These are phyloP conservation scores for Melampsora abietis-canadensis DNA, from an alignment of 1,284 basidiomycete species.

Conservation along the genomic window DNA sequence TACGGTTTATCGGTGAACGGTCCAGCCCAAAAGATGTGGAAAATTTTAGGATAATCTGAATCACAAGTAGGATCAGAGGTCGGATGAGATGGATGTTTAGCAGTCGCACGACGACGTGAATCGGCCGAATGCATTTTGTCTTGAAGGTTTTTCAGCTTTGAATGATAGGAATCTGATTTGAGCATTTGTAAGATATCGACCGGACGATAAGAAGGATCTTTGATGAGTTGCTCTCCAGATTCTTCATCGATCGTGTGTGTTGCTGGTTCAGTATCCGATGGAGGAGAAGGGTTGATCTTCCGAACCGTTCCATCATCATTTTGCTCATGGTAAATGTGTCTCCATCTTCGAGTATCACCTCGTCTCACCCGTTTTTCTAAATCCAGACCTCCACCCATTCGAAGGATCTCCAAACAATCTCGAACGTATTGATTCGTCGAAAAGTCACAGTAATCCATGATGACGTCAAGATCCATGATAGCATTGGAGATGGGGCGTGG, in stretches of 20 bases:
- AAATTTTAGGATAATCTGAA: constrained; percentile 66
- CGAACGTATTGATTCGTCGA: constrained; percentile 69
- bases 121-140: constrained; percentile 23
- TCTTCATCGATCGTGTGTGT: constrained; percentile 42
- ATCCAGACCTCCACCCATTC: constrained; percentile 66
- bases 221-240: constrained; percentile 45
- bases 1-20: constrained; percentile 81
- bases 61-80: constrained; percentile 61
- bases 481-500: constrained; percentile 76
- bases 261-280: constrained; percentile 44
- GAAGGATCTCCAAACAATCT: constrained; percentile 70
- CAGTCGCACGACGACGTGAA: constrained; percentile 45
- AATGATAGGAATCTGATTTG: constrained; percentile 42
- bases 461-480: constrained; percentile 76
- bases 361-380: constrained; percentile 62
- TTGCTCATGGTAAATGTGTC: constrained; percentile 65
- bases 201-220: constrained; percentile 48
- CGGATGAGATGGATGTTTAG: constrained; percentile 52
- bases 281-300: constrained; percentile 50
- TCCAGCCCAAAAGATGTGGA: constrained; percentile 83
- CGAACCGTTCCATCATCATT: constrained; percentile 56
- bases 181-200: constrained; percentile 45
- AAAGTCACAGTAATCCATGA: constrained; percentile 87
- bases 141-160: constrained; percentile 45
- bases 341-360: constrained; percentile 63